Conservation (phyloP, 176 grass and related monocot species). For the Triticum urartu region DNA sequence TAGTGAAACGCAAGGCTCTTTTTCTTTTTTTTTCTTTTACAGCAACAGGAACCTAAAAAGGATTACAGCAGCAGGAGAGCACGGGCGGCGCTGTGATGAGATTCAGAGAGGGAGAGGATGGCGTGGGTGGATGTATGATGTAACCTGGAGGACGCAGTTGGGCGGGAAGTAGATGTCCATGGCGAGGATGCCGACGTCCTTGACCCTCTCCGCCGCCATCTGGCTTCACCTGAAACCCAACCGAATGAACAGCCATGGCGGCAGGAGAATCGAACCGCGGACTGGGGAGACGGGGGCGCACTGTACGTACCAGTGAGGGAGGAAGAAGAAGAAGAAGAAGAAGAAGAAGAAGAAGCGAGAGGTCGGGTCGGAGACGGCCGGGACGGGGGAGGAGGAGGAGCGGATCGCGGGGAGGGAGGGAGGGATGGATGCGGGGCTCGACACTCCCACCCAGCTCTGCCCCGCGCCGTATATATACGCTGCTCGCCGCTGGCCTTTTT, state of each 20-base stretch:
- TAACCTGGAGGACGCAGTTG: constrained; percentile 74
- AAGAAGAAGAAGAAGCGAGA: too few species aligned
- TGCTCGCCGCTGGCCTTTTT: neutral
- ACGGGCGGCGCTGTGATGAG: neutral
- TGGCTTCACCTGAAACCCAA: too few species aligned
- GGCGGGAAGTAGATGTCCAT: constrained; percentile 97
- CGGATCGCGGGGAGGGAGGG: too few species aligned
- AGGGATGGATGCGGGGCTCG: too few species aligned
- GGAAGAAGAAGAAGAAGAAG: too few species aligned
- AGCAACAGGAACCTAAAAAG: neutral
- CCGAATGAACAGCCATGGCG: too few species aligned
- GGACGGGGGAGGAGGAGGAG: neutral
- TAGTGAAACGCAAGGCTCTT: neutral
- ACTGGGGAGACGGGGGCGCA: neutral
- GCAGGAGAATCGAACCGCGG: too few species aligned
- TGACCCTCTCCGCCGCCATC: constrained; percentile 43
- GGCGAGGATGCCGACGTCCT: constrained; percentile 82
- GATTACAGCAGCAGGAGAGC: neutral
- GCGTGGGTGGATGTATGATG: neutral
- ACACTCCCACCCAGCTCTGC: neutral
- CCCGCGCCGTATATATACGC: constrained; percentile 12
- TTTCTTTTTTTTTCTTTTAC: too few species aligned
- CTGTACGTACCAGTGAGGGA: neutral
- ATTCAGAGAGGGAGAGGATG: neutral
- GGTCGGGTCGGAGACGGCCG: neutral